phyloP scores from a whole-genome alignment of 1,284 basidiomycete species.

The Sanguinoderma infundibulare region DNA sequence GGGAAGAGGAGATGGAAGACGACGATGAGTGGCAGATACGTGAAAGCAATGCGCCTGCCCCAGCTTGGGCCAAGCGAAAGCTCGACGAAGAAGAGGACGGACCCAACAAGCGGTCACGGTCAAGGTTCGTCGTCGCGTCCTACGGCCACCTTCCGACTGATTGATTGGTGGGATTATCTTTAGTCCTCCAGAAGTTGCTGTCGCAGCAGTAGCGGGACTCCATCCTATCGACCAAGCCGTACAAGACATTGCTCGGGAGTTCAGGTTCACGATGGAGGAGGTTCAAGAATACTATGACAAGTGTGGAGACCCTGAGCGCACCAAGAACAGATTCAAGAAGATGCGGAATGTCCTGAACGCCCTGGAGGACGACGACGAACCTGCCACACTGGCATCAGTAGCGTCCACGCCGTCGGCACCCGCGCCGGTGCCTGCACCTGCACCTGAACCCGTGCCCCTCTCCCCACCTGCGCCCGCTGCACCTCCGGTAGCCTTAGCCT shows the following conservation, averaged over 20 bases:
- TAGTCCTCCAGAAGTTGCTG: slow-evolving; percentile 12
- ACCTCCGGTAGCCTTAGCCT: neutral
- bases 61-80: slow-evolving; percentile 69
- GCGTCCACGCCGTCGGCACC: neutral
- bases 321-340: slow-evolving; percentile 61
- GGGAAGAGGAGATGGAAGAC: slow-evolving; percentile 54
- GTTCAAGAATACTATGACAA: slow-evolving; percentile 76
- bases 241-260: slow-evolving; percentile 64
- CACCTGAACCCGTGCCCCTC: too few species aligned
- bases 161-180: neutral
- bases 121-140: slow-evolving; percentile 31
- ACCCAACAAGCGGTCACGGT: slow-evolving; percentile 32
- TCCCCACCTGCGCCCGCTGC: too few species aligned
- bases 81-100: slow-evolving; percentile 42
- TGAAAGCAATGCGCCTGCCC: slow-evolving; percentile 62
- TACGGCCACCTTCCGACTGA: neutral
- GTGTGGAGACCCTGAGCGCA: slow-evolving; percentile 68
- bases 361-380: slow-evolving; percentile 32
- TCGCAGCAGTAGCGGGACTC: slow-evolving; percentile 37
- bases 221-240: slow-evolving; percentile 69
- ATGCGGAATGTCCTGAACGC: slow-evolving; percentile 63
- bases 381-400: neutral
- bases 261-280: slow-evolving; percentile 70
- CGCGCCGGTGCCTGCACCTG: too few species aligned
- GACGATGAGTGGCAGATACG: slow-evolving; percentile 69